These are phyloP conservation scores for Acanthamoeba culbertsoni DNA, from an alignment of 208 protist species.

Conservation along the genomic window DNA sequence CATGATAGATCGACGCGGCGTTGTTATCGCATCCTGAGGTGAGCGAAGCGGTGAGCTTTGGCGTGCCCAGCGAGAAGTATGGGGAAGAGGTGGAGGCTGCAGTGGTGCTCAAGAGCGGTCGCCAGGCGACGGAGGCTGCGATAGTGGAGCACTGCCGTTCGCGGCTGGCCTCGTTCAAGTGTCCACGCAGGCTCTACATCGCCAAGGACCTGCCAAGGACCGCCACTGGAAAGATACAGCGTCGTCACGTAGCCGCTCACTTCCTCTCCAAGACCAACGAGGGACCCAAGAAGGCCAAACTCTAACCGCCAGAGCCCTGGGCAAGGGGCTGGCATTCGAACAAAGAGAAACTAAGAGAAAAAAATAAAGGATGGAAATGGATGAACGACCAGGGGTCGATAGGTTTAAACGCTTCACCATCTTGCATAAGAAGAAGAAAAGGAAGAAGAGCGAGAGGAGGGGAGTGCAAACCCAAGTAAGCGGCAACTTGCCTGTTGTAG, in stretches of 20 bases:
- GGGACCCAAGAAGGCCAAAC: not conserved
- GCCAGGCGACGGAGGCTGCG: conserved; percentile 29
- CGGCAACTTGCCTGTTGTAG: no score
- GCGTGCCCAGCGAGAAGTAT: conserved; percentile 75
- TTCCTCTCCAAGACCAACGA: conserved; percentile 62
- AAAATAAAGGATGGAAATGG: no score
- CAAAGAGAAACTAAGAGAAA: no score
- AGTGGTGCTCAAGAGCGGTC: conserved; percentile 69
- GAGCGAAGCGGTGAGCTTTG: conserved; percentile 77
- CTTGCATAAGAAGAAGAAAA: no score
- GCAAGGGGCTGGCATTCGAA: no score
- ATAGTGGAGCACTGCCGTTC: conserved; percentile 47
- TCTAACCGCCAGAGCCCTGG: no score
- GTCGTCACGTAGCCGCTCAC: conserved; percentile 62
- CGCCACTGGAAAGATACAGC: conserved; percentile 81
- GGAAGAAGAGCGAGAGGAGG: no score
- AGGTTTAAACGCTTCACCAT: no score
- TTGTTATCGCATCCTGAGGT: conserved; percentile 68
- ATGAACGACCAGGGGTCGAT: no score
- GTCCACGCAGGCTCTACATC: conserved; percentile 73
- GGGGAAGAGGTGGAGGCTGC: conserved; percentile 77
- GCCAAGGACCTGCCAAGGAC: conserved; percentile 73
- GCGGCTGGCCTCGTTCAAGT: conserved; percentile 74
- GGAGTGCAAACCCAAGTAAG: no score
- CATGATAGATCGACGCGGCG: conserved; percentile 34